phyloP scores from a whole-genome alignment of 306 rosid species.

The Benincasa hispida region DNA sequence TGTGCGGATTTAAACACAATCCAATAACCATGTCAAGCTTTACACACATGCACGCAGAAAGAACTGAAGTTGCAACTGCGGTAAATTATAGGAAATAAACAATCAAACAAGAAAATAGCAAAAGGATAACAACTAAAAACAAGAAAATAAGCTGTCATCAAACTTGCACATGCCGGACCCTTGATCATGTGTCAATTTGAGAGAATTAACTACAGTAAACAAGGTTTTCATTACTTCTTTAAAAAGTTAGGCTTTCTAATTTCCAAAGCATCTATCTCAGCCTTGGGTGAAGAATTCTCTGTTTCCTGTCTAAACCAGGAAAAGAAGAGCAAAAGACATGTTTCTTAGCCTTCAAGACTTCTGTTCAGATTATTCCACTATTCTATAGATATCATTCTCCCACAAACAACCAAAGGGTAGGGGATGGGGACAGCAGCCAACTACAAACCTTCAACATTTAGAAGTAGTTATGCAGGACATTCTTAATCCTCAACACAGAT shows the following conservation, averaged over 20 bases:
- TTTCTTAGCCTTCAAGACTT: background rate
- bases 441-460: background rate
- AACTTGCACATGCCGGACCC: background rate
- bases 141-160: background rate
- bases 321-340: background rate
- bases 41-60: background rate
- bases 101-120: background rate
- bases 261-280: background rate
- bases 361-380: background rate
- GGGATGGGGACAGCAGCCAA: background rate
- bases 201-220: background rate
- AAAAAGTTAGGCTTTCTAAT: background rate
- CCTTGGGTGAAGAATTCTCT: background rate
- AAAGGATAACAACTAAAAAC: background rate
- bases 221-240: background rate
- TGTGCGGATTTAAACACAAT: background rate
- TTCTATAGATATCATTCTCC: background rate
- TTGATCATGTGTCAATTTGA: background rate
- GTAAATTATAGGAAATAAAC: background rate
- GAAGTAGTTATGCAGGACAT: background rate
- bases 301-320: background rate
- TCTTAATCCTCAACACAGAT: background rate
- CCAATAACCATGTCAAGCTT: background rate
- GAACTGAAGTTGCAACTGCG: background rate
- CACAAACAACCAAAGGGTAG: background rate